These are phyloP conservation scores for Tetrapisispora namnaoensis DNA, from an alignment of 805 yeast species.

Conservation along the genomic window DNA sequence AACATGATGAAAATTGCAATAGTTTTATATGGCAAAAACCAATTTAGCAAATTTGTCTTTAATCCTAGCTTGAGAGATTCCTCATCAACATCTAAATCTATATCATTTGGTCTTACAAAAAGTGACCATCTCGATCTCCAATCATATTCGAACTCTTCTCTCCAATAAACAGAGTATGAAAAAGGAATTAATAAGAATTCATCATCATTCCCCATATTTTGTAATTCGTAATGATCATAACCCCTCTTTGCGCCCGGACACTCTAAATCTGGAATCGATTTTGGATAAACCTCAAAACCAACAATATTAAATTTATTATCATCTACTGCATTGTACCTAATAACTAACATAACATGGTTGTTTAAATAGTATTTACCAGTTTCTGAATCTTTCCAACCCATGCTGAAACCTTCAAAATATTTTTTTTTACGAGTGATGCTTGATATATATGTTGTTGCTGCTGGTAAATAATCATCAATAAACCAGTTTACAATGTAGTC, in stretches of 20 bases:
- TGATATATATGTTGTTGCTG: conserved; percentile 71
- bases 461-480: conserved; percentile 68
- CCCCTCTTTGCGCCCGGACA: conserved; percentile 70
- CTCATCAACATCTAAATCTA: conserved; percentile 18
- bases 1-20: neutral
- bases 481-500: conserved; percentile 79
- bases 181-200: conserved; percentile 49
- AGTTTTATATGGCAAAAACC: conserved; percentile 9
- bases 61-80: neutral
- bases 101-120: conserved; percentile 28
- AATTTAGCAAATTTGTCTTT: neutral
- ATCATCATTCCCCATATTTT: conserved; percentile 29
- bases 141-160: conserved; percentile 60
- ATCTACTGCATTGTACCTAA: conserved; percentile 53
- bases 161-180: conserved; percentile 82
- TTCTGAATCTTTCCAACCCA: conserved; percentile 53
- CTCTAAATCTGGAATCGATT: conserved; percentile 52
- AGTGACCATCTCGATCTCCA: conserved; percentile 68
- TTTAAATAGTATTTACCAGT: conserved; percentile 51
- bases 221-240: conserved; percentile 47
- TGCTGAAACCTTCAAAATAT: conserved; percentile 79
- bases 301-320: conserved; percentile 51
- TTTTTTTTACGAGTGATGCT: conserved; percentile 51
- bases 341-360: conserved; percentile 74
- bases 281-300: conserved; percentile 86